Evolutionary conservation across 805 yeast genomes (phyloP).

Genomic region (Hanseniaspora singularis): DNA sequence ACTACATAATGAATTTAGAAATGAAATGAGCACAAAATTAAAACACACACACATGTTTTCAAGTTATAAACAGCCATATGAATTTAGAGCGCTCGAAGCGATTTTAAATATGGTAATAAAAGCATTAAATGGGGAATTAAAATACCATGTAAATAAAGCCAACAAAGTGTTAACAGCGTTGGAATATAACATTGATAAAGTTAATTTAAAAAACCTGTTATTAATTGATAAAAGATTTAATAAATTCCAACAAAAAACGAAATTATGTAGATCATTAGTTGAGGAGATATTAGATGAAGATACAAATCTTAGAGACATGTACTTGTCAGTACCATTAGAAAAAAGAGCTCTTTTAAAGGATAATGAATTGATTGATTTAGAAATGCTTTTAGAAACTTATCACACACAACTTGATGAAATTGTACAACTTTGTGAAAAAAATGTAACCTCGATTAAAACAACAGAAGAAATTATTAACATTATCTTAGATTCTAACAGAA

Average conservation of each 20-base stretch:
- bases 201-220: slow-evolving; percentile 61
- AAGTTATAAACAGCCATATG: slow-evolving; percentile 52
- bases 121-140: slow-evolving; percentile 74
- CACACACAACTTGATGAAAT: slow-evolving; percentile 86
- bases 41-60: slow-evolving; percentile 18
- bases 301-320: slow-evolving; percentile 71
- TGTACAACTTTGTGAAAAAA: slow-evolving; percentile 73
- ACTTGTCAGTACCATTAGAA: slow-evolving; percentile 49
- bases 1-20: slow-evolving; percentile 14
- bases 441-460: slow-evolving; percentile 71
- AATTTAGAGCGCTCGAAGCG: slow-evolving; percentile 80
- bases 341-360: slow-evolving; percentile 24
- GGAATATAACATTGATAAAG: slow-evolving; percentile 71
- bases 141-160: slow-evolving; percentile 66
- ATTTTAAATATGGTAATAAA: slow-evolving; percentile 69
- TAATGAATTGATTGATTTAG: slow-evolving; percentile 62
- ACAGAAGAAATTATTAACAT: slow-evolving; percentile 93
- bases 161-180: slow-evolving; percentile 61
- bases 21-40: slow-evolving; percentile 15
- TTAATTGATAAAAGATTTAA: slow-evolving; percentile 76
- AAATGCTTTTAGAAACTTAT: slow-evolving; percentile 79
- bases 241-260: slow-evolving; percentile 73
- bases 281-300: slow-evolving; percentile 81
- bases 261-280: slow-evolving; percentile 66
- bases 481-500: slow-evolving; percentile 84